Conservation (phyloP, 2,329 filamentous ascomycete species). For the Hypoxylon sp. region DNA sequence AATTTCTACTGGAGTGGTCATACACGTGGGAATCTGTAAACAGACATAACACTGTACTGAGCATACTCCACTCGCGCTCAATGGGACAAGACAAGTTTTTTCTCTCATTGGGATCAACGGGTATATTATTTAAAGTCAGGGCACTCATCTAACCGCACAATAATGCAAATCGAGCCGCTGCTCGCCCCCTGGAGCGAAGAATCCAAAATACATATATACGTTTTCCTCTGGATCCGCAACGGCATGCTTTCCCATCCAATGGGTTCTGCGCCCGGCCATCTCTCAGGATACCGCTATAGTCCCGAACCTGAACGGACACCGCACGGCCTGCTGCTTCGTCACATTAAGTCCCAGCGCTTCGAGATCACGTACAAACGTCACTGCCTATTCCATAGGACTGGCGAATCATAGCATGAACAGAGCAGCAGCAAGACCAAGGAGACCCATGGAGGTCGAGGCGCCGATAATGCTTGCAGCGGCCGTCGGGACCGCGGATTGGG, state of each 20-base stretch:
- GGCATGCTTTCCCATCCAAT: constrained; percentile 32
- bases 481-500: constrained; percentile 27
- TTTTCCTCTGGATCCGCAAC: constrained; percentile 26
- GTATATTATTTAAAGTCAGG: constrained; percentile 47
- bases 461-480: constrained; percentile 49
- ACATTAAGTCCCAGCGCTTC: constrained; percentile 33
- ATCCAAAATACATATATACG: constrained; percentile 36
- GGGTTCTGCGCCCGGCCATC: constrained; percentile 5
- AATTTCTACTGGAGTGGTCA: too few relatives aligned
- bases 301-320: constrained; percentile 14
- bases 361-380: constrained; percentile 6
- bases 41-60: background rate
- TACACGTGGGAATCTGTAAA: background rate
- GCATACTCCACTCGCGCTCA: background rate
- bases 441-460: constrained; percentile 57
- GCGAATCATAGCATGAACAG: constrained; percentile 56
- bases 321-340: constrained; percentile 18
- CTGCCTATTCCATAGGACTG: constrained; percentile 7
- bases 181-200: constrained; percentile 36
- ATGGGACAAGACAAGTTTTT: background rate
- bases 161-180: constrained; percentile 40
- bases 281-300: constrained; percentile 9
- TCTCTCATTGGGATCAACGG: constrained; percentile 44
- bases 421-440: constrained; percentile 57
- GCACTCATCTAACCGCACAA: constrained; percentile 40